Evolutionary conservation across 257 asterid species (phyloP).

Genomic region (Solanum habrochaites): DNA sequence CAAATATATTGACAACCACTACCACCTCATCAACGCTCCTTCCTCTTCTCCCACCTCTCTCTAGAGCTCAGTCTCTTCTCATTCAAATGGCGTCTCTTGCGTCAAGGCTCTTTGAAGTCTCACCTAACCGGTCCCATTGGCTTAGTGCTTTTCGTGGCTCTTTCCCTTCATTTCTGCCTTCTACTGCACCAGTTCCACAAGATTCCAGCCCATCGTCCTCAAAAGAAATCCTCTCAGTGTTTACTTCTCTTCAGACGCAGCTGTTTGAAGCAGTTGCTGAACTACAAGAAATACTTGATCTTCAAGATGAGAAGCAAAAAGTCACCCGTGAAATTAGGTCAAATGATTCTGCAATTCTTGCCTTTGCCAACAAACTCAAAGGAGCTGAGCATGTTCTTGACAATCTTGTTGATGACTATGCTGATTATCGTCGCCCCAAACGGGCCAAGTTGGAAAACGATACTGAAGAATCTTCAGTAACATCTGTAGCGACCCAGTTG

Average conservation of each 20-base stretch:
- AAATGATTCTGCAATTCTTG: slow-evolving; percentile 53
- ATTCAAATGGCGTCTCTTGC: slow-evolving; percentile 76
- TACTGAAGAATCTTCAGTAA: slow-evolving; percentile 34
- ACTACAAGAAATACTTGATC: slow-evolving; percentile 85
- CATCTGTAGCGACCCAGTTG: slow-evolving; percentile 61
- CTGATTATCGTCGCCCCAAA: slow-evolving; percentile 63
- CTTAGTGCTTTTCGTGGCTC: slow-evolving; percentile 66
- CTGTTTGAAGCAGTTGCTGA: slow-evolving; percentile 84
- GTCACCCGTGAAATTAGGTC: slow-evolving; percentile 50
- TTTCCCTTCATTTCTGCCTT: slow-evolving; percentile 63
- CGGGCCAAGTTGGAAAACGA: slow-evolving; percentile 37
- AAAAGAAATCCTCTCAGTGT: slow-evolving; percentile 58
- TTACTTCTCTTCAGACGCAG: slow-evolving; percentile 62
- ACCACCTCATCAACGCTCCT: slow-evolving; percentile 74
- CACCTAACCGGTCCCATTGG: slow-evolving; percentile 85
- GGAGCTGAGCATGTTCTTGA: slow-evolving; percentile 73
- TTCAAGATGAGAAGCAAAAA: slow-evolving; percentile 80
- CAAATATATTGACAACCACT: slow-evolving; percentile 26
- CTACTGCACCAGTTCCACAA: slow-evolving; percentile 41
- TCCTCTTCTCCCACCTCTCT: slow-evolving; percentile 87
- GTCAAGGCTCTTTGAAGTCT: slow-evolving; percentile 74
- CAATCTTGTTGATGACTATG: slow-evolving; percentile 74
- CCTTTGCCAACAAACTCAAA: slow-evolving; percentile 68
- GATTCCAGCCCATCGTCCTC: slow-evolving; percentile 46
- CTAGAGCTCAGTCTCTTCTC: slow-evolving; percentile 84